Base-by-base conservation (phyloP, 1,284 basidiomycete genomes). In the Rhodotorula sp. region DNA sequence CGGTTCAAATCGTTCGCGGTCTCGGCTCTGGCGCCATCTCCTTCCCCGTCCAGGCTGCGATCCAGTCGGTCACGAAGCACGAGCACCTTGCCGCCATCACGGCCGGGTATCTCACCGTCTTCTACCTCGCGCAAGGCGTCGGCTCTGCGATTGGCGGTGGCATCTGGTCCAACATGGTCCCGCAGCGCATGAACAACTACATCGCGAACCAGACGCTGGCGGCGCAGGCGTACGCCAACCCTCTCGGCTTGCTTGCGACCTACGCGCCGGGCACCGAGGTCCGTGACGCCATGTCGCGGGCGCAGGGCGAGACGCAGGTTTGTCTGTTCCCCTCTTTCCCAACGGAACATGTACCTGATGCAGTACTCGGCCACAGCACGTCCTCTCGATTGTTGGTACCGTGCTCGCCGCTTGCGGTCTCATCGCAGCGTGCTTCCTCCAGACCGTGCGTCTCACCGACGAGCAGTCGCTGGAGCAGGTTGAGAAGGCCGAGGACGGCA, bases 101-200 rank as follows among this genome's bases (percentile, higher is more conserved):
- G 7, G 80, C 81, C 12, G 77, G 74, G 10, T 81, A 77, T 68
- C 64, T 81, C 2, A 76, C 79, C 14, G 69, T 82, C 34, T 81
- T 79, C 77, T 82, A 82, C 77, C 73, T 82, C 23, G 67, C 79
- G 1, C 76, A 78, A 23, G 82, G 81, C 46, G 79, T 82, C 68
- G 82, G 82, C 1, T 71, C 77, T 0, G 79, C 81, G 21, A 81
- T 82, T 61, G 79, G 80, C 9, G 82, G 82, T 21, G 80, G 78
- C 25, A 81, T 82, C 65, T 82, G 81, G 81, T 79, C 79, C 49
- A 81, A 81, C 72, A 61, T 74, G n/a, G 77, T 81, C 42, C 81
- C 80, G 7, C 52, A 67, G 42, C 78, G 78, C 69, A 71, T 82
- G 48, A 48, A 71, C 23, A 21, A 55, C 3, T 80, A 81, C 67